A percentile compares a stretch with the other conserved stretches of the same genome.
Conservation (phyloP, 2,329 filamentous ascomycete genomes). For the Chaetomiaceae sp. region DNA sequence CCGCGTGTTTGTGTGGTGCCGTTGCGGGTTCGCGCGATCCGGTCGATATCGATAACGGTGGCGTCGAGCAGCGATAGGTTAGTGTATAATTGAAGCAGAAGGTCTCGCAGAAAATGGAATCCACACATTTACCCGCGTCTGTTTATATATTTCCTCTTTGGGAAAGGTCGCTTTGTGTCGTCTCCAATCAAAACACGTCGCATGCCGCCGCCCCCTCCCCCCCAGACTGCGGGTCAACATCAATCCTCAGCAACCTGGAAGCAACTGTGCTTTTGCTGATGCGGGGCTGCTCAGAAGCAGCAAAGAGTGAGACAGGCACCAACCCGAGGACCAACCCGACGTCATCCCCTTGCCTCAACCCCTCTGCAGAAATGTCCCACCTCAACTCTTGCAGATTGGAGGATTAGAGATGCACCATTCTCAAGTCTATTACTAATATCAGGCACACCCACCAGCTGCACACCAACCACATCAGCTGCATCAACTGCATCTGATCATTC, state of each 20-base stretch:
- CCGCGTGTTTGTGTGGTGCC: constrained; percentile 7
- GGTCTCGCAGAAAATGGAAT: too few species aligned
- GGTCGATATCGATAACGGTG: constrained; percentile 16
- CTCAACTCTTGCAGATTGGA: too few species aligned
- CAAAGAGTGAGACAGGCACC: neutral
- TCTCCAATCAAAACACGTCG: constrained; percentile 15
- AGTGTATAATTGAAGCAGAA: too few species aligned
- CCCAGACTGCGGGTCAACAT: constrained; percentile 15
- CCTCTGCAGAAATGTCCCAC: neutral
- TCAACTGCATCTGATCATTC: too few species aligned
- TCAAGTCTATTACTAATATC: neutral
- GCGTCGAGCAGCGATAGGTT: constrained; percentile 5
- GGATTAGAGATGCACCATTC: neutral
- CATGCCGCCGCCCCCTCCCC: too few species aligned
- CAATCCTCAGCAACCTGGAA: neutral
- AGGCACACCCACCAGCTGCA: neutral
- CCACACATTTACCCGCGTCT: constrained; percentile 14
- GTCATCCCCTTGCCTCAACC: too few species aligned
- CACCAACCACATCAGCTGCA: too few species aligned
- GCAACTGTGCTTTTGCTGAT: neutral
- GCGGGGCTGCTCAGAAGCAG: neutral
- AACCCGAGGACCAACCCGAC: neutral
- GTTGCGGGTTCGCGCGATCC: too few species aligned
- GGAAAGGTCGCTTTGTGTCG: neutral
- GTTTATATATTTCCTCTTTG: constrained; percentile 24